Evolutionary conservation across 768 basidiomycete species (phyloP).

Genomic region (Calocybe gangraenosa): DNA sequence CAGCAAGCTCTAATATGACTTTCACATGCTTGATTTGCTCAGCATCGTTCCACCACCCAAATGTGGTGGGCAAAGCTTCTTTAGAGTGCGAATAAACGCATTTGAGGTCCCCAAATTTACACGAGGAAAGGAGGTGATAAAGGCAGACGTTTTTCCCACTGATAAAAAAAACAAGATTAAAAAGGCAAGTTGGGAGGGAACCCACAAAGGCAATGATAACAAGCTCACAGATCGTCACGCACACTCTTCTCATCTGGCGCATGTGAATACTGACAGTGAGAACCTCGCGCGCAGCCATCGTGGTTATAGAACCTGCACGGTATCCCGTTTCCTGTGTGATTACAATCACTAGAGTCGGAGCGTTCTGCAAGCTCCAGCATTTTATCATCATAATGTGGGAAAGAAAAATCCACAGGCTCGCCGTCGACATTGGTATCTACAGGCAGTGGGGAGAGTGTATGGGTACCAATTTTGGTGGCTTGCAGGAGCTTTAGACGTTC

Average conservation of each 20-base stretch:
- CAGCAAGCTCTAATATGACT: slow-evolving; percentile 16
- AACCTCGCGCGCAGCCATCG: slow-evolving; percentile 40
- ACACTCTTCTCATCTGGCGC: slow-evolving; percentile 53
- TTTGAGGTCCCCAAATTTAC: slow-evolving; percentile 31
- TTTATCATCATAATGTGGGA: slow-evolving; percentile 30
- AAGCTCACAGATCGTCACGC: slow-evolving; percentile 47
- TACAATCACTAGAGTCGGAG: slow-evolving; percentile 53
- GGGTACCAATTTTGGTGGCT: slow-evolving; percentile 10
- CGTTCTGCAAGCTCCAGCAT: slow-evolving; percentile 34
- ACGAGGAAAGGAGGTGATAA: slow-evolving; percentile 33
- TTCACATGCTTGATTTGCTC: slow-evolving; percentile 17
- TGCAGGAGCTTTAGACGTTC: slow-evolving; percentile 13
- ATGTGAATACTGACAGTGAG: slow-evolving; percentile 43
- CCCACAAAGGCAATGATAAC: background rate
- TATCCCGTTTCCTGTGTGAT: slow-evolving; percentile 45
- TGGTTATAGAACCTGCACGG: slow-evolving; percentile 59
- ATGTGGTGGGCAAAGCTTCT: slow-evolving; percentile 24
- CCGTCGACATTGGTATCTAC: slow-evolving; percentile 3
- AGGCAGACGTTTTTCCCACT: slow-evolving; percentile 54
- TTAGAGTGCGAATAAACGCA: slow-evolving; percentile 39
- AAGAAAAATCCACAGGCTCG: slow-evolving; percentile 27
- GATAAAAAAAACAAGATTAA: background rate
- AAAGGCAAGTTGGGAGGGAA: background rate
- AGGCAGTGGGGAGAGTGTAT: slow-evolving; percentile 8
- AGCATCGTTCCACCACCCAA: slow-evolving; percentile 33